Evolutionary conservation across 345 rosid species (phyloP), one percentile per base, ranked within the genome.

Genomic region (Boechera divaricarpa): DNA sequence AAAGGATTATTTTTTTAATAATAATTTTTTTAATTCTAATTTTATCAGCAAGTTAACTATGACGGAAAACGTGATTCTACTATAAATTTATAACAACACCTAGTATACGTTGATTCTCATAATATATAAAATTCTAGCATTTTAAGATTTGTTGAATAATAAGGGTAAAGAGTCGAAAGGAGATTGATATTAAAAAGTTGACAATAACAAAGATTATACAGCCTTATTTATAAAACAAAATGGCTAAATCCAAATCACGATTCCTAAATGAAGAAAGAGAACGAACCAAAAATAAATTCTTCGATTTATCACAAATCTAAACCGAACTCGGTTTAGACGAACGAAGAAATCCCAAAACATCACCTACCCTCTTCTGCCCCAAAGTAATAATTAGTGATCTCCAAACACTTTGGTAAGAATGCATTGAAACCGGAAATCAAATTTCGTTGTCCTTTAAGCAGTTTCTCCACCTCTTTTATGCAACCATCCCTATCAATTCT

Each of bases 361-460:
- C 62, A 69, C 12, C 52, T 29, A 39, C 39, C 73, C 10, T 55
- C 52, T 16, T 26, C 53, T 16, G 54, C 54, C 54, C 54, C 54
- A 49, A 28, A 1, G 28, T 58, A 42, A 41, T 53, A 44, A 57
- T 53, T 33, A 10, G 10, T 4, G 3, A 42, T 41, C 41, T 69
- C 64, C 7, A 60, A 35, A 51, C 7, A n/a, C 29, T 72, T 3
- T 72, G 60, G 68, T 5, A 60, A 72, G 11, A 72, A 60, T 36
- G 0, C 15, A 72, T 72, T 60, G 18, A 72, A 72, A 33, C 68
- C 76, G 0, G 31, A 26, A 24, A 48, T 72, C 28, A 72, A 10
- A 4, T 49, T 13, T 60, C 2, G 12, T 3, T 36, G 29, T 49
- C 51, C 51, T 15, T 26, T 33, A 24, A 59, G n/a, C 11, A 71